Conservation (phyloP, 306 rosid genomes). For the Cucurbita pepo region DNA sequence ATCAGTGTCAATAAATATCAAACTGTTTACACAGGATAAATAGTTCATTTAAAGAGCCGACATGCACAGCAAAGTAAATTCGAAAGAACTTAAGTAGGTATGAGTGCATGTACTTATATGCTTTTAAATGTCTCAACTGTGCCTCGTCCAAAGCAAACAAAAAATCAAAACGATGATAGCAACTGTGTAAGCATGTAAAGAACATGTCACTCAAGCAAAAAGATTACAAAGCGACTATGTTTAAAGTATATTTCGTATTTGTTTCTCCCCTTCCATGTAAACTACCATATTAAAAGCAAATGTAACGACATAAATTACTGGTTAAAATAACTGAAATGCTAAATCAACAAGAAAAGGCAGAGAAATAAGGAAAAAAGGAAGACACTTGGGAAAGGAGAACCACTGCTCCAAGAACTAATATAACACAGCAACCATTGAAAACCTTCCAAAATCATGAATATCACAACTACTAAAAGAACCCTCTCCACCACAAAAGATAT, state of each 20-base stretch:
- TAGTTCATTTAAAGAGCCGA: too few species aligned
- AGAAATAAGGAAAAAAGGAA: neutral
- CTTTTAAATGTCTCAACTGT: neutral
- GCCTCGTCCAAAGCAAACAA: neutral
- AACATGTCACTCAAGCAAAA: neutral
- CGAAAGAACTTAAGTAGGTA: neutral
- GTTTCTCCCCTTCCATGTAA: neutral
- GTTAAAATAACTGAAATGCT: neutral
- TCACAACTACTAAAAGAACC: neutral
- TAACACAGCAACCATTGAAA: neutral
- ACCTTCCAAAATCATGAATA: neutral
- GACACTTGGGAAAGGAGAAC: neutral
- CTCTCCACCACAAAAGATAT: neutral
- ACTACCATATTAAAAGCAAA: neutral
- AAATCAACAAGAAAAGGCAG: neutral
- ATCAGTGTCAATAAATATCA: neutral
- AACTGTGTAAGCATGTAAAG: neutral
- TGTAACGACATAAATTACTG: neutral
- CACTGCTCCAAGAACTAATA: neutral
- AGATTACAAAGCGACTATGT: neutral
- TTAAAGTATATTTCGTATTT: neutral
- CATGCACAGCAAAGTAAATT: neutral
- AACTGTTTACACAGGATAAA: neutral
- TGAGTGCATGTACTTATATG: neutral
- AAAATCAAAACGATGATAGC: neutral